phyloP scores from a whole-genome alignment of 176 grass and related monocot species.

The Secale cereale region DNA sequence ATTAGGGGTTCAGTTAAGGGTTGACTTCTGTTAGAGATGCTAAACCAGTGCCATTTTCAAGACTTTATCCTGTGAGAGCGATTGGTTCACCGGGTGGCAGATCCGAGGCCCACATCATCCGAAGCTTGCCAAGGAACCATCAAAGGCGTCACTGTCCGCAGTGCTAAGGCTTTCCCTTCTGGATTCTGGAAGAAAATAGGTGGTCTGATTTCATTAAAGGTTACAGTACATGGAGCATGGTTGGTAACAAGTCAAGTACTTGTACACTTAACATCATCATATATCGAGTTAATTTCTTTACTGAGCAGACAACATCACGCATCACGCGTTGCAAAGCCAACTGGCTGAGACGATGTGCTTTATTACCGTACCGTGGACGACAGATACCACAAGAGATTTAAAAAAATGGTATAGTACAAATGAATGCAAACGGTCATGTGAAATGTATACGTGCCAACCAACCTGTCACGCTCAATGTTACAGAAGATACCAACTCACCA shows the following conservation, averaged over 20 bases:
- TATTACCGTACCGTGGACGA: background rate
- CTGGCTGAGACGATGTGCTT: too few relatives aligned
- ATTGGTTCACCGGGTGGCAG: conserved; percentile 5
- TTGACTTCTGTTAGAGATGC: too few relatives aligned
- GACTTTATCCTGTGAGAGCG: background rate
- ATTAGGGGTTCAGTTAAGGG: too few relatives aligned
- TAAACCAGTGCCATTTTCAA: background rate
- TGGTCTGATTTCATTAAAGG: background rate
- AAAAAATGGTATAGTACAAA: too few relatives aligned
- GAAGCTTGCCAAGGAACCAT: background rate
- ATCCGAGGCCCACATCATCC: background rate
- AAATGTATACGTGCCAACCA: background rate
- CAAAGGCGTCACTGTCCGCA: background rate
- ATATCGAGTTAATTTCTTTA: background rate
- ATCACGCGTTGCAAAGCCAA: background rate
- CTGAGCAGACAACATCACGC: background rate
- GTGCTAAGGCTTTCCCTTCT: background rate
- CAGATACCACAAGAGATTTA: background rate
- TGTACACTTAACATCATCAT: background rate
- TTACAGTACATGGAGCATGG: background rate
- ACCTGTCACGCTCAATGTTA: background rate
- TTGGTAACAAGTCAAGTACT: conserved; percentile 14
- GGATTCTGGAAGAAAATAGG: background rate
- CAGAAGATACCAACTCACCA: background rate
- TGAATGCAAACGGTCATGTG: background rate